Evolutionary conservation across 495 filamentous ascomycete genomes (phyloP), one percentile per base, ranked within the genome.

Genomic region (Evernia prunastri): DNA sequence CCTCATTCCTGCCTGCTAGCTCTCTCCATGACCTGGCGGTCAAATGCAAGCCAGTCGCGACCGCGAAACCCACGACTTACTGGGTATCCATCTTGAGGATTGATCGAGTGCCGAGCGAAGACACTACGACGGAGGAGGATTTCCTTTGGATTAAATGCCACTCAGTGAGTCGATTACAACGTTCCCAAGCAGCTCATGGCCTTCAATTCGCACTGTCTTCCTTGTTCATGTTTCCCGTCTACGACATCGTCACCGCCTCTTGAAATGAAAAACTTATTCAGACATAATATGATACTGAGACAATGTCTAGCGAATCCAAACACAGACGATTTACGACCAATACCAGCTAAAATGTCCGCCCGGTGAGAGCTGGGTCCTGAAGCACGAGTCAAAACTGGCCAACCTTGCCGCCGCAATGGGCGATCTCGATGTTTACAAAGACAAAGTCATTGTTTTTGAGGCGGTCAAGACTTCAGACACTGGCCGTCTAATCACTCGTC

Each of bases 131-230:
- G 10, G 67, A 72, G 53, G 59, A 43, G 2, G 75, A 76, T 47
- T 76, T 77, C 33, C 56, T 75, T 6, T 78, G 75, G 74, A 68
- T 77, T 18, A 74, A 74, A 58, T 68, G 70, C 31, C 71, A 72
- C 54, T 47, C 35, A 40, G 75, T 76, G 66, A 67, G 72, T 49
- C 23, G 12, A 25, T 49, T 12, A 3, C n/a, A 25, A 25, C 12
- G 3, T 10, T 49, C 23, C n/a, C 2, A 27, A 0, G 12, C 5
- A 3, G 23, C 29, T 15, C 9, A 27, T 23, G n/a, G 8, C 10
- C 35, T 63, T 20, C 20, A 29, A 29, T 59, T 42, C 56, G n/a
- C n/a, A 39, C 18, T 36, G 13, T 66, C 40, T 37, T 45, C 49
- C 61, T 23, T 9, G 4, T 1, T 61, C n/a, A 29, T n/a, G 33